Evolutionary conservation across 495 filamentous ascomycete genomes (phyloP).

Genomic region (Hypoxylon trugodes): DNA sequence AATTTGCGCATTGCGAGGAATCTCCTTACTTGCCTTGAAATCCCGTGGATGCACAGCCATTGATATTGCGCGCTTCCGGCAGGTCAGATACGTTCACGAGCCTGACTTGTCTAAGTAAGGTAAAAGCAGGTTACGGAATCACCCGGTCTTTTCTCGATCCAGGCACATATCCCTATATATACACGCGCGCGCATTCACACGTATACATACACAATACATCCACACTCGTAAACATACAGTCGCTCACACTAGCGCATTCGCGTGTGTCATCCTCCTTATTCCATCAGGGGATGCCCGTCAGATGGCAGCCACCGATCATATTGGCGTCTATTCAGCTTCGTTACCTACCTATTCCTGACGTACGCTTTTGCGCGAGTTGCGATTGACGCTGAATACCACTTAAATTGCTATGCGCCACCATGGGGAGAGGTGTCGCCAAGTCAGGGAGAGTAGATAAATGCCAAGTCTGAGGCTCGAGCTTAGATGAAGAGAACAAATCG

Average conservation of each 20-base stretch:
- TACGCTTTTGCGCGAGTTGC: slow-evolving; percentile 26
- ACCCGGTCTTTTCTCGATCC: slow-evolving; percentile 38
- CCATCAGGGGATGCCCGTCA: slow-evolving; percentile 20
- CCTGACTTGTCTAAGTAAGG: slow-evolving; percentile 20
- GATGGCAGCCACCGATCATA: slow-evolving; percentile 15
- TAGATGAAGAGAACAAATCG: slow-evolving; percentile 17
- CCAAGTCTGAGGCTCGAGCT: slow-evolving; percentile 31
- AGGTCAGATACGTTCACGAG: slow-evolving; percentile 28
- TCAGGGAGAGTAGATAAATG: slow-evolving; percentile 8
- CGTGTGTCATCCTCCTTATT: slow-evolving; percentile 36
- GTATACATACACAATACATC: slow-evolving; percentile 6
- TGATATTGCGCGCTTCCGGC: slow-evolving; percentile 42
- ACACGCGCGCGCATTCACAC: slow-evolving; percentile 5
- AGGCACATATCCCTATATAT: slow-evolving; percentile 24
- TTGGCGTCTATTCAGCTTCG: slow-evolving; percentile 10
- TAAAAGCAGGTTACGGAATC: slow-evolving; percentile 35
- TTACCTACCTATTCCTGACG: slow-evolving; percentile 16
- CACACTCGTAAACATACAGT: neutral
- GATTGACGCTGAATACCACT: slow-evolving; percentile 33
- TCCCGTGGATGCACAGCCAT: slow-evolving; percentile 37
- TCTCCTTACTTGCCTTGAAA: slow-evolving; percentile 22
- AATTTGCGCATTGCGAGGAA: slow-evolving; percentile 42
- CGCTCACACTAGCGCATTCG: slow-evolving; percentile 28
- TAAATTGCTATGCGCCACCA: slow-evolving; percentile 29
- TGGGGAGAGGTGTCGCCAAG: slow-evolving; percentile 20